Evolutionary conservation across 805 yeast genomes (phyloP).

Genomic region (Saturnispora sanitii): DNA sequence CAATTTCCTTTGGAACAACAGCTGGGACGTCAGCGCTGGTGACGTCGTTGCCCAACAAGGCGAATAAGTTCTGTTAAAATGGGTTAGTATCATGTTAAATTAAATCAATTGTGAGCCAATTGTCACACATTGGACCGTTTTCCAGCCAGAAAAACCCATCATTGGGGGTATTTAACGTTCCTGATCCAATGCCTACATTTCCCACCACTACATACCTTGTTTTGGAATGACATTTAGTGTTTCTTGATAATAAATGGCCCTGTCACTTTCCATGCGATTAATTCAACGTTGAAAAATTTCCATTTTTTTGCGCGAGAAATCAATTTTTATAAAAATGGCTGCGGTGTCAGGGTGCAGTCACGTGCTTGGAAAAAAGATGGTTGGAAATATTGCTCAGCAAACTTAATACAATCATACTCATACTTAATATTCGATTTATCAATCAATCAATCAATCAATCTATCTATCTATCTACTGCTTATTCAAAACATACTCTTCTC

Average conservation of each 20-base stretch:
- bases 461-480: no score
- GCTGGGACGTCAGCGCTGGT: slow-evolving; percentile 60
- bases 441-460: no score
- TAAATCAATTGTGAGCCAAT: no score
- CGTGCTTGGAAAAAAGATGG: no score
- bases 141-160: no score
- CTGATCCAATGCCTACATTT: no score
- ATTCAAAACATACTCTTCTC: slow-evolving; percentile 27
- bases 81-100: slow-evolving; percentile 1
- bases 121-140: no score
- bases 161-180: not conserved
- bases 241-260: not conserved
- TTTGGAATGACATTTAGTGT: slow-evolving; percentile 15
- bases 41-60: slow-evolving; percentile 81
- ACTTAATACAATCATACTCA: not conserved
- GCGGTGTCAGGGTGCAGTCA: slow-evolving; percentile 10
- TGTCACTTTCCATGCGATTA: not conserved
- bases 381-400: not conserved
- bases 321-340: not conserved
- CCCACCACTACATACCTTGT: slow-evolving; percentile 19
- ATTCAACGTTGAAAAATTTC: not conserved
- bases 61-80: slow-evolving; percentile 56
- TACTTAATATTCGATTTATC: no score
- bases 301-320: not conserved
- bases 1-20: slow-evolving; percentile 60